Conservation (phyloP, 2,329 filamentous ascomycete species). For the Beauveria medogensis region DNA sequence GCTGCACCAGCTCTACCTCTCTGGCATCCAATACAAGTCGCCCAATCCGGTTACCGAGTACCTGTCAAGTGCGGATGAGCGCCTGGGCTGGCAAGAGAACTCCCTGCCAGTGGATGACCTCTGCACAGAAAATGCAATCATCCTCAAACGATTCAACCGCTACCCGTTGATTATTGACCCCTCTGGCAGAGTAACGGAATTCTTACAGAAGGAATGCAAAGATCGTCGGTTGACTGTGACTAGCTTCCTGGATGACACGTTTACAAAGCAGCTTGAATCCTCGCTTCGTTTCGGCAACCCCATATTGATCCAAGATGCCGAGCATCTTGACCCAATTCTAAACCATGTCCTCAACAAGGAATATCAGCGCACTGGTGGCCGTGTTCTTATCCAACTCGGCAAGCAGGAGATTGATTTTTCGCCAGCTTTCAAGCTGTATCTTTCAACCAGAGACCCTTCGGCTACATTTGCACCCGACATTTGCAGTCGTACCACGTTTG, state of each 20-base stretch:
- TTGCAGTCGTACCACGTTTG: constrained; percentile 96
- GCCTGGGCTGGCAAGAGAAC: constrained; percentile 91
- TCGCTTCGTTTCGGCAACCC: constrained; percentile 96
- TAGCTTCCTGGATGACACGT: constrained; percentile 95
- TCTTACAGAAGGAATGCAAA: constrained; percentile 89
- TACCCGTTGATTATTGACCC: constrained; percentile 98
- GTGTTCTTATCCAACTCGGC: constrained; percentile 94
- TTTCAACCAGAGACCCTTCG: constrained; percentile 93
- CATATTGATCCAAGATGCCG: constrained; percentile 96
- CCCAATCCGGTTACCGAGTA: constrained; percentile 96
- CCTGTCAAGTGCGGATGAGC: constrained; percentile 90
- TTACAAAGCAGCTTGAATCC: constrained; percentile 96
- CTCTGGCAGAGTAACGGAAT: constrained; percentile 88
- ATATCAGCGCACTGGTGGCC: constrained; percentile 95
- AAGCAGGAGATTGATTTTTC: constrained; percentile 99
- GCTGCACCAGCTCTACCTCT: constrained; percentile 85
- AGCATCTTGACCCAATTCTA: constrained; percentile 91
- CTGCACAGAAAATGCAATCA: constrained; percentile 97
- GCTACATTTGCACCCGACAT: constrained; percentile 93
- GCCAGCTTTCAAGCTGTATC: constrained; percentile 86
- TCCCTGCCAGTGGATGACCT: constrained; percentile 90
- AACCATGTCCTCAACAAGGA: constrained; percentile 99
- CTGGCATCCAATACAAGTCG: constrained; percentile 87
- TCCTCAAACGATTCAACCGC: constrained; percentile 94
- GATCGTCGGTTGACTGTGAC: constrained; percentile 91